phyloP scores from a whole-genome alignment of 1,139 yeast genomes.

The Hyphopichia khmerensis region DNA sequence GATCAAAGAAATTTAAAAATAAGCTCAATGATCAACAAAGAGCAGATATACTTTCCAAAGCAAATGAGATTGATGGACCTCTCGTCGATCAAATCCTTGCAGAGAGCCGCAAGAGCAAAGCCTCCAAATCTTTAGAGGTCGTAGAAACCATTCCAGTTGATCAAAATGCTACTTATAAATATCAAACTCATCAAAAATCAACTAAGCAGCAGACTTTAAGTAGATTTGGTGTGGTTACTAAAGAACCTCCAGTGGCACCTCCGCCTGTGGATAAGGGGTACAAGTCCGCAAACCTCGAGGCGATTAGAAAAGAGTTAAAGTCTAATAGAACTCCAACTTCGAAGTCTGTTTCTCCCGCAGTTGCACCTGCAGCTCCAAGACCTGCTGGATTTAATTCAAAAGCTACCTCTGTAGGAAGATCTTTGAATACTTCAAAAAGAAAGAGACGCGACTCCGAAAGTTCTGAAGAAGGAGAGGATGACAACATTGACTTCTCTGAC shows the following conservation, averaged over 20 bases:
- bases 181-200: conserved; percentile 21
- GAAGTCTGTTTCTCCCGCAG: conserved; percentile 16
- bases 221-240: conserved; percentile 43
- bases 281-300: conserved; percentile 38
- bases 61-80: conserved; percentile 50
- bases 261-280: conserved; percentile 32
- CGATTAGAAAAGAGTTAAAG: conserved; percentile 39
- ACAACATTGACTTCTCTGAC: conserved; percentile 41
- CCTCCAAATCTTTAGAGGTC: conserved; percentile 16
- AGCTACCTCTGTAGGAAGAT: conserved; percentile 30
- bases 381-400: conserved; percentile 77
- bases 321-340: conserved; percentile 19
- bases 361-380: conserved; percentile 69
- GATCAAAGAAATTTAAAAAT: conserved; percentile 64
- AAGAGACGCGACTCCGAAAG: conserved; percentile 31
- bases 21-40: conserved; percentile 62
- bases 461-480: conserved; percentile 33
- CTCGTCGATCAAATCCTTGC: conserved; percentile 53
- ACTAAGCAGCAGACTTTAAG: conserved; percentile 50
- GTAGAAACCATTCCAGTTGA: conserved; percentile 15
- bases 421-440: conserved; percentile 33
- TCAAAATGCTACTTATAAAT: conserved; percentile 23
- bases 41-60: conserved; percentile 54
- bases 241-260: conserved; percentile 40
- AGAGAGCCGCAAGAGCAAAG: conserved; percentile 32